Conservation (phyloP, 1,284 basidiomycete genomes). For the Fomitiporia mediterranea region DNA sequence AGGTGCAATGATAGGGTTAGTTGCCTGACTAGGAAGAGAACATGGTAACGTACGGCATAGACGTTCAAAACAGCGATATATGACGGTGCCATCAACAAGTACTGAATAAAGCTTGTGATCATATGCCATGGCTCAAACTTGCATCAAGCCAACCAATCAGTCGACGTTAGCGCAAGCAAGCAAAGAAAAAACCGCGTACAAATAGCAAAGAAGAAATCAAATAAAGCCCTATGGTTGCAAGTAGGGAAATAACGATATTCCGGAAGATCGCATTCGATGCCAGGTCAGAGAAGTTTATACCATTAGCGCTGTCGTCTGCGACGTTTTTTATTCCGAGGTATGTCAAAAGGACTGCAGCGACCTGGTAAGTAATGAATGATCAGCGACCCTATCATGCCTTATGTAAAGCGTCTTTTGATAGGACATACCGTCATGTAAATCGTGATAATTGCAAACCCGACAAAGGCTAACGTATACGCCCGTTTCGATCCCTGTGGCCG, state of each 20-base stretch:
- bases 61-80: constrained; percentile 91
- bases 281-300: constrained; percentile 49
- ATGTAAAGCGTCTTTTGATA: background rate
- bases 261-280: constrained; percentile 78
- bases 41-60: constrained; percentile 58
- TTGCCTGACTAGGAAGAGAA: constrained; percentile 11
- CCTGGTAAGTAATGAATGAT: constrained; percentile 36
- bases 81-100: constrained; percentile 86
- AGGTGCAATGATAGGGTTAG: constrained; percentile 31
- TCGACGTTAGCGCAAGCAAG: constrained; percentile 8
- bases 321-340: constrained; percentile 72
- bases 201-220: constrained; percentile 76
- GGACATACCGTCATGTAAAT: constrained; percentile 83
- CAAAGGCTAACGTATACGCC: constrained; percentile 75
- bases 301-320: constrained; percentile 38
- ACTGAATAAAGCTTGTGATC: constrained; percentile 94
- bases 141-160: constrained; percentile 10
- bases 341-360: constrained; percentile 74
- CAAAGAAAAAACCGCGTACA: constrained; percentile 44
- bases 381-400: constrained; percentile 14
- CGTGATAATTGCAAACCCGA: constrained; percentile 86
- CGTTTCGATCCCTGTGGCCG: constrained; percentile 85
- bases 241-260: constrained; percentile 79
- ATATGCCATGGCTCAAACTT: constrained; percentile 90
- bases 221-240: constrained; percentile 86